Base-by-base conservation (phyloP, 495 filamentous ascomycete species). In the Pseudotulostoma volvatum region DNA sequence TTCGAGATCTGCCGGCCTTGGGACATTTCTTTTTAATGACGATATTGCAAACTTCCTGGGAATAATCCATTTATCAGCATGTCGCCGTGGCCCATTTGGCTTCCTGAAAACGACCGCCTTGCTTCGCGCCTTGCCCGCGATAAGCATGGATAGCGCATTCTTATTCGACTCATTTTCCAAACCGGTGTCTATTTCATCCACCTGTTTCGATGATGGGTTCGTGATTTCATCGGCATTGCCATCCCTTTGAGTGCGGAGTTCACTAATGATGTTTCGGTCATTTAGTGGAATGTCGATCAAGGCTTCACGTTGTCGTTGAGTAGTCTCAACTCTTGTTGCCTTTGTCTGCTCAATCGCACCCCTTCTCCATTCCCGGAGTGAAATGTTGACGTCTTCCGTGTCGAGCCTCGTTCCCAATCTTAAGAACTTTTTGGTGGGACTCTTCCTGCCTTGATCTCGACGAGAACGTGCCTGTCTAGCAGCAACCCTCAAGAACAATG, bases 401-500 rank as follows among this genome's bases (percentile, higher is more conserved):
- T 95, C 87, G 11, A 59, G 49, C 16, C 64, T 66, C 18, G 74
- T 87, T 23, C 74, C 77, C 4, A 97, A 53, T 21, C 73, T 60
- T 36, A 97, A 71, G 20, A 73, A 56, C 52, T 95, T 97, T 21
- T 55, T 64, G 3, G 71, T 67, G n/a, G 84, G 85, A 36, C 76
- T 84, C 39, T 77, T 70, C 48, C 79, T 75, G 4, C 84, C 87
- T 41, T 65, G 50, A 44, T 82, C 76, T 30, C 46, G 48, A 44
- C 71, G 70, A 40, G 59, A 67, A 11, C 68, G 76, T 33, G 73
- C 84, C 42, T 68, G 63, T 35, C 92, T 76, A 14, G 73, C 71
- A 30, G 90, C 90, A 44, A 97, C 55, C 36, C 74, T 75, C 15
- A 95, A 59, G 49, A 96, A 96, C 19, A 61, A 59, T 3, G 90